Conservation (phyloP, 179 eudicot genomes). For the Corrigiola litoralis region DNA sequence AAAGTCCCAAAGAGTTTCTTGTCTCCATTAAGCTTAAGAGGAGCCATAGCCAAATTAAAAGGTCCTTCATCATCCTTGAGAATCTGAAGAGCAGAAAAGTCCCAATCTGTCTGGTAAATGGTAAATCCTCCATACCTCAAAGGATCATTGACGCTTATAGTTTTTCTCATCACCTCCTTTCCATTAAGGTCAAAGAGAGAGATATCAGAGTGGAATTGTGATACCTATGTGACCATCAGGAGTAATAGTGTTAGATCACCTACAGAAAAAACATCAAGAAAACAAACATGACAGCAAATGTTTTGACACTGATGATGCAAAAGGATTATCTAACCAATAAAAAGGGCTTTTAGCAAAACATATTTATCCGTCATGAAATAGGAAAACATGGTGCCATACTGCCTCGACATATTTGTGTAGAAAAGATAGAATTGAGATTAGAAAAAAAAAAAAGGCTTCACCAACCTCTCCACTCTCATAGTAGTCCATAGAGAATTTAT, state of each 20-base stretch:
- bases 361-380: neutral
- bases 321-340: neutral
- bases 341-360: too few relatives aligned
- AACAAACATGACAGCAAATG: neutral
- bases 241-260: neutral
- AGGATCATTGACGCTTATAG: slow-evolving; percentile 91
- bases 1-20: slow-evolving; percentile 90
- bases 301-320: neutral
- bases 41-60: slow-evolving; percentile 96
- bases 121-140: slow-evolving; percentile 91
- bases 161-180: slow-evolving; percentile 89
- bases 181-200: slow-evolving; percentile 79
- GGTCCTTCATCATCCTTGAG: slow-evolving; percentile 88
- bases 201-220: slow-evolving; percentile 80
- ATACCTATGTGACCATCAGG: slow-evolving; percentile 44
- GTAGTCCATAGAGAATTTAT: slow-evolving; percentile 87
- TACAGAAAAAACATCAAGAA: slow-evolving; percentile 2
- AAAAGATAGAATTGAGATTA: neutral
- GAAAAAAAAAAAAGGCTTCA: slow-evolving; percentile 16
- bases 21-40: slow-evolving; percentile 69
- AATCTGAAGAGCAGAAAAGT: slow-evolving; percentile 80
- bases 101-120: slow-evolving; percentile 97
- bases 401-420: neutral
- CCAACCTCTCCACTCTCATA: slow-evolving; percentile 92
- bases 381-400: neutral